Evolutionary conservation across 768 basidiomycete genomes (phyloP).

Genomic region (Termitomyces sp.): DNA sequence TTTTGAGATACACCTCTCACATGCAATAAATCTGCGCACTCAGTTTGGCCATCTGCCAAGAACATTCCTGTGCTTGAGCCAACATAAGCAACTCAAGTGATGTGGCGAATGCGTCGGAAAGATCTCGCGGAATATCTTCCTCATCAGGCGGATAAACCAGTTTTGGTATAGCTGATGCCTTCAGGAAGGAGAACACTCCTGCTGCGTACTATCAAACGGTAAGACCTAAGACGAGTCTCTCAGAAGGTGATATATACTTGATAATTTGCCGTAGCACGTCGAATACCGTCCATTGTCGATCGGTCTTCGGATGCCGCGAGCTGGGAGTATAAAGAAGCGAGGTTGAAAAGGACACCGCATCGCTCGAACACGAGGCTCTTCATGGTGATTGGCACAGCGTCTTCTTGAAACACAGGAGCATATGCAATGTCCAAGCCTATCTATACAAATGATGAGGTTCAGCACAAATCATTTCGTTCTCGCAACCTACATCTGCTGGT

Average conservation of each 20-base stretch:
- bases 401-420: slow-evolving; percentile 60
- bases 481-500: slow-evolving; percentile 58
- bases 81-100: slow-evolving; percentile 74
- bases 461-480: neutral
- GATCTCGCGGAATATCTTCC: slow-evolving; percentile 59
- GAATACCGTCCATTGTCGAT: slow-evolving; percentile 72
- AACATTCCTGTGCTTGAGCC: slow-evolving; percentile 95
- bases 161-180: slow-evolving; percentile 45
- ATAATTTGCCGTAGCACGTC: slow-evolving; percentile 64
- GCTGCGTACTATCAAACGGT: slow-evolving; percentile 50
- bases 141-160: slow-evolving; percentile 39
- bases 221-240: neutral
- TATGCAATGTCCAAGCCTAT: slow-evolving; percentile 72
- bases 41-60: slow-evolving; percentile 87
- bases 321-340: slow-evolving; percentile 81
- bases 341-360: slow-evolving; percentile 74
- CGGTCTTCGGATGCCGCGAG: slow-evolving; percentile 70
- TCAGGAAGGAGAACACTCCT: slow-evolving; percentile 62
- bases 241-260: slow-evolving; percentile 41
- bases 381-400: slow-evolving; percentile 52
- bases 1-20: slow-evolving; percentile 10
- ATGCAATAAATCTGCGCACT: slow-evolving; percentile 39
- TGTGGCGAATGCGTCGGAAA: slow-evolving; percentile 53
- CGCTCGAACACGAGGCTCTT: slow-evolving; percentile 80
- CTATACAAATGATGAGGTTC: slow-evolving; percentile 26